These are phyloP conservation scores for Oryza officinalis DNA, from an alignment of 176 grass and related monocot genomes.

Conservation along the genomic window DNA sequence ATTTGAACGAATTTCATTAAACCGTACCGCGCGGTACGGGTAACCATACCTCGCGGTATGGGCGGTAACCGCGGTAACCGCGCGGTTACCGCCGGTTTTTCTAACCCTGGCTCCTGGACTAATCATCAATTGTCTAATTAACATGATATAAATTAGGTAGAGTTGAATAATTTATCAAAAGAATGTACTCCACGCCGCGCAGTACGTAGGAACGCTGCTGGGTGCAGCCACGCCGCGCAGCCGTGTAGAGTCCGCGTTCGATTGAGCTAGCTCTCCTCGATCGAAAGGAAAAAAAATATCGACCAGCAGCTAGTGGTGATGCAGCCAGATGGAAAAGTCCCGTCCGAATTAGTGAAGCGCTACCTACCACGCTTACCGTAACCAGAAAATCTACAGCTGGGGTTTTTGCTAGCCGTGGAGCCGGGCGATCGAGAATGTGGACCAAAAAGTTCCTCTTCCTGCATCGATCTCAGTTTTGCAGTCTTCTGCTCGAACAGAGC, in stretches of 20 bases:
- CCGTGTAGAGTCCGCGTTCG: not conserved
- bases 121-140: no score
- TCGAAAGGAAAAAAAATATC: not conserved
- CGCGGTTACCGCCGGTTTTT: no score
- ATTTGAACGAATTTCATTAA: no score
- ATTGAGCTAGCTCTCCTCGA: not conserved
- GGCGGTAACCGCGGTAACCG: no score
- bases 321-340: not conserved
- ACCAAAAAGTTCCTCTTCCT: not conserved
- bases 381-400: not conserved
- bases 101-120: no score
- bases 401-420: not conserved
- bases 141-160: no score
- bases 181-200: no score
- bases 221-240: not conserved
- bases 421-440: not conserved
- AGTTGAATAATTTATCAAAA: no score
- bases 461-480: not conserved
- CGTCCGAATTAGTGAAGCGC: not conserved
- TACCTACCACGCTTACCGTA: not conserved
- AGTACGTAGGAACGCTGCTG: no score
- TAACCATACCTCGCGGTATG: no score
- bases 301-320: not conserved
- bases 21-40: no score
- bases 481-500: not conserved